phyloP scores from a whole-genome alignment of 257 asterid species.

The Nicotiana obtusifolia region DNA sequence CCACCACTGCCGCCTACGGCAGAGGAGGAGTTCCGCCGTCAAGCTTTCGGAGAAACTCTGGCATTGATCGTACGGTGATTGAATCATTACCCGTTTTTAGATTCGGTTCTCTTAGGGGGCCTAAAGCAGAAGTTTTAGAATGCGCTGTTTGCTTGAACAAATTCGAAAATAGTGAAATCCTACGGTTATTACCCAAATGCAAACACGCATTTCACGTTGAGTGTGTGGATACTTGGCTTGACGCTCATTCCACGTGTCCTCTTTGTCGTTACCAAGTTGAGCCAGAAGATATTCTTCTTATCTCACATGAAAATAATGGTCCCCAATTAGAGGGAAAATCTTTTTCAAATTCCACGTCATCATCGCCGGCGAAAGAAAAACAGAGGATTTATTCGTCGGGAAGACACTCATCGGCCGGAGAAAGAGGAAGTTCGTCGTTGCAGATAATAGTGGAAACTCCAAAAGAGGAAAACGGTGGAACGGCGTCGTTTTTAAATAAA shows the following conservation, averaged over 20 bases:
- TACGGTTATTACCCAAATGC: slow-evolving; percentile 67
- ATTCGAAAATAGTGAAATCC: slow-evolving; percentile 55
- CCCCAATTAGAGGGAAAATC: not conserved
- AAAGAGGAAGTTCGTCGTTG: slow-evolving; percentile 24
- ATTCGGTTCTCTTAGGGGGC: slow-evolving; percentile 64
- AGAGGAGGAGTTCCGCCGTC: slow-evolving; percentile 18
- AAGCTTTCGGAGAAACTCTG: slow-evolving; percentile 38
- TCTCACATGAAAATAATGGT: slow-evolving; percentile 15
- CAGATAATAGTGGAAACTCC: slow-evolving; percentile 46
- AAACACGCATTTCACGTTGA: slow-evolving; percentile 88
- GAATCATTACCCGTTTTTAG: slow-evolving; percentile 67
- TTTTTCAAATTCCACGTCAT: not conserved
- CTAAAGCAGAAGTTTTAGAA: slow-evolving; percentile 61
- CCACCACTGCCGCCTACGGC: not conserved
- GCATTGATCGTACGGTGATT: slow-evolving; percentile 45
- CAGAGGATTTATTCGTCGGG: slow-evolving; percentile 25
- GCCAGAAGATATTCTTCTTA: slow-evolving; percentile 69
- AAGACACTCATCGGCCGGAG: slow-evolving; percentile 68
- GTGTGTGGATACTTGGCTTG: slow-evolving; percentile 89
- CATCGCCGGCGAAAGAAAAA: slow-evolving; percentile 6
- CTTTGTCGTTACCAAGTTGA: slow-evolving; percentile 78
- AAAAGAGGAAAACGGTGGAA: not conserved
- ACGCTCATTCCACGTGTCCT: slow-evolving; percentile 87
- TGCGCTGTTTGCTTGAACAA: slow-evolving; percentile 69
- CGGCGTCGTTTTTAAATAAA: slow-evolving; percentile 8